Evolutionary conservation across 2,329 filamentous ascomycete species (phyloP).

Genomic region (Aspergillus udagawae): DNA sequence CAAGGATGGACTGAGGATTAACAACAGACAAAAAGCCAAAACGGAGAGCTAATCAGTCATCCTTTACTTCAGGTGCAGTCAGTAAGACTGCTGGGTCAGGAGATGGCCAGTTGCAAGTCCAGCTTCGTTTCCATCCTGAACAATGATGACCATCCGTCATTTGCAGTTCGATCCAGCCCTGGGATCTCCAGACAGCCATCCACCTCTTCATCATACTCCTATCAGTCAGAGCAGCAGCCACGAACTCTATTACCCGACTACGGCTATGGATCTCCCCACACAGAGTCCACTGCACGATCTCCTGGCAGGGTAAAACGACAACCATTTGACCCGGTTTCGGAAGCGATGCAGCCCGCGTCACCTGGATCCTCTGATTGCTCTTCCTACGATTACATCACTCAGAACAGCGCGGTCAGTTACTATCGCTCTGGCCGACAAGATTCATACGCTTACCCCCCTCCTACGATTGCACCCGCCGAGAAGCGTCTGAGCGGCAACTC

Average conservation of each 20-base stretch:
- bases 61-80: slow-evolving; percentile 6
- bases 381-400: slow-evolving; percentile 28
- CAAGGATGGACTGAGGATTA: not conserved
- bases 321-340: slow-evolving; percentile 22
- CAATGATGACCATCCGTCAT: slow-evolving; percentile 46
- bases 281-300: slow-evolving; percentile 23
- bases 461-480: slow-evolving; percentile 20
- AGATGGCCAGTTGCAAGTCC: slow-evolving; percentile 31
- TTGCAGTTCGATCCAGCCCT: slow-evolving; percentile 37
- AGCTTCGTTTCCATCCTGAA: slow-evolving; percentile 44
- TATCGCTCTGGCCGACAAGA: slow-evolving; percentile 27
- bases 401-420: slow-evolving; percentile 17
- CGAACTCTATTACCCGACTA: slow-evolving; percentile 15
- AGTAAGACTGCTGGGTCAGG: slow-evolving; percentile 2
- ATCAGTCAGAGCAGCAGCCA: slow-evolving; percentile 17
- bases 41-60: not conserved
- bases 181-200: slow-evolving; percentile 19
- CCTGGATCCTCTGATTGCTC: slow-evolving; percentile 32
- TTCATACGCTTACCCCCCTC: slow-evolving; percentile 19
- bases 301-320: slow-evolving; percentile 20
- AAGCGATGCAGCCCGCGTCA: slow-evolving; percentile 24
- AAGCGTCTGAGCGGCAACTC: slow-evolving; percentile 21
- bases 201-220: slow-evolving; percentile 16
- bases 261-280: slow-evolving; percentile 18
- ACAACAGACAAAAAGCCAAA: not conserved